phyloP scores from a whole-genome alignment of 345 rosid species.

The Raphanus sativus region DNA sequence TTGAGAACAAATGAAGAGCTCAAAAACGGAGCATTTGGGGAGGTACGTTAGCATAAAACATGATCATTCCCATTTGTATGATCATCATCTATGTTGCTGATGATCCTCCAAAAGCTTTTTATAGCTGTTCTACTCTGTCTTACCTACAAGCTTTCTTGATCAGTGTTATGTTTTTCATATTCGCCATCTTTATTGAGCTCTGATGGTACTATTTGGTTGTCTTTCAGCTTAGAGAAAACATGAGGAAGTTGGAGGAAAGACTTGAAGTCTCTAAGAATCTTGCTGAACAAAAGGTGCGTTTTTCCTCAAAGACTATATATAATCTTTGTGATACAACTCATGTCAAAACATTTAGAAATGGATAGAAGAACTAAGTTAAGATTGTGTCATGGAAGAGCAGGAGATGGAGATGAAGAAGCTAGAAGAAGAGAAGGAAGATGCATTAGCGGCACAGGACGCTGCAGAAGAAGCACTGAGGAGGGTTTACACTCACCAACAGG shows the following conservation, averaged over 20 bases:
- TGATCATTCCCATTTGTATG: neutral
- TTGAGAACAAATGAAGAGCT: constrained; percentile 61
- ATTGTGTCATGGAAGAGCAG: constrained; percentile 40
- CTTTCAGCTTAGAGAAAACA: constrained; percentile 59
- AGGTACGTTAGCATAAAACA: constrained; percentile 46
- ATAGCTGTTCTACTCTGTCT: neutral
- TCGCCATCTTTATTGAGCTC: neutral
- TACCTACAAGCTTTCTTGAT: constrained; percentile 7
- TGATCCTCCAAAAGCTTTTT: neutral
- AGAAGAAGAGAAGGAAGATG: constrained; percentile 67
- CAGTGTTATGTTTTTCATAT: neutral
- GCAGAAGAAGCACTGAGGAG: constrained; percentile 86
- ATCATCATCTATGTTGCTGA: neutral
- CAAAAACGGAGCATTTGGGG: constrained; percentile 66
- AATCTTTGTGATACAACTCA: neutral
- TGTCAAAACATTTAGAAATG: neutral
- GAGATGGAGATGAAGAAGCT: constrained; percentile 76
- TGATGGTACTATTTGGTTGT: constrained; percentile 2
- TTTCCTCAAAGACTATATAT: neutral
- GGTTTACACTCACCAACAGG: constrained; percentile 65
- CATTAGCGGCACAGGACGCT: constrained; percentile 83
- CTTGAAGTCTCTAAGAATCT: constrained; percentile 4
- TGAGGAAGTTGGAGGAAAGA: constrained; percentile 55
- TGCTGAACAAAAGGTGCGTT: constrained; percentile 64
- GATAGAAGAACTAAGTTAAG: neutral